Base-by-base conservation (phyloP, 2,329 filamentous ascomycete genomes). In the Diaporthe humulicola region DNA sequence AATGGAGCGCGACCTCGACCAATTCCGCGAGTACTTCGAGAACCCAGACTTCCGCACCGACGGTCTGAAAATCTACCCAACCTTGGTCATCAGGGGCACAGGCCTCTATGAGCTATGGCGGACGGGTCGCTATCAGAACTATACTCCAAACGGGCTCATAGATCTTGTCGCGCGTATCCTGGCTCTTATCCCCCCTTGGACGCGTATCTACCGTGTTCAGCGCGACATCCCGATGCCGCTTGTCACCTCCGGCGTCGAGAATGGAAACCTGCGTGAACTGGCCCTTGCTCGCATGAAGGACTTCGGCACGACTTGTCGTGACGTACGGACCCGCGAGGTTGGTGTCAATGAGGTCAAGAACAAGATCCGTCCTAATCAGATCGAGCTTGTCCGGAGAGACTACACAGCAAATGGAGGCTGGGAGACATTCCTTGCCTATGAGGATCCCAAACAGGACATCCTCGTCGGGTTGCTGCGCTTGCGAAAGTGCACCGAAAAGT, bases 141-240 rank as follows among this genome's bases (percentile, higher is more conserved):
- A 99, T 85, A 99, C 97, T 0, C 97, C 97, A 5, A 99, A 99
- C 83, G 96, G 95, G 0, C 90, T 99, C 45, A 95, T 99, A 76
- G 97, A 99, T 82, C 91, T 99, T 22, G 95, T 99, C 0, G 97
- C 97, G 4, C 92, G 97, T n/a, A 99, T 99, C 70, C 87, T 99
- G 76, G 97, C 97, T 0, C 89, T 99, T 3, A 93, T 99, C 0
- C 97, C 97, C 1, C 97, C 97, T 1, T 99, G 97, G 97, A 99
- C 97, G 0, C 92, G 97, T 77, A 99, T 99, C 81, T 99, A 99
- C 86, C 95, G 97, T 75, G 97, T 99, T 0, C 97, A 99, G 87
- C 92, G 97, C 83, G 97, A 99, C 85, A 99, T 99, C 74, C 97
- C 97, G n/a, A 99, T 99, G 97, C 97, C 97, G 0, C 89, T 99